Evolutionary conservation across 1,284 basidiomycete genomes (phyloP), one percentile per base, ranked within the genome.

Genomic region (Anthracocystis walkeri): DNA sequence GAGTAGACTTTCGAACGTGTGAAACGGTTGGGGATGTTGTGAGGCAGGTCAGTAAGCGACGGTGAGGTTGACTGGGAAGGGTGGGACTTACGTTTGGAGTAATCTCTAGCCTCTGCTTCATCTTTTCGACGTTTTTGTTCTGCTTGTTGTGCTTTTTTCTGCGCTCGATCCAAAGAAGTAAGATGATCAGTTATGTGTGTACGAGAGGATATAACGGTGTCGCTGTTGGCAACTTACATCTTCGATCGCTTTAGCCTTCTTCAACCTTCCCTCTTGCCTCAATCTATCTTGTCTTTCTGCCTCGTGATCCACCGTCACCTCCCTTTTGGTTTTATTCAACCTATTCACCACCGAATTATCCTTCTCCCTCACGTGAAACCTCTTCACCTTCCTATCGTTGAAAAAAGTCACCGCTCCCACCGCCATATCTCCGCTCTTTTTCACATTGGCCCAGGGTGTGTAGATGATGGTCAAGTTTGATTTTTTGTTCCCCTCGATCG

Each of bases 401-500:
- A 96, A 92, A 85, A 99, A 99, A 0, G 93, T 92, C 0, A 99
- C 97, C 80, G 95, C 92, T 0, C 97, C 96, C 2, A 95, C 91
- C 0, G 93, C 94, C 78, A 84, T 74, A 55, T 83, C 79, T 18
- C 82, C 82, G 1, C 66, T 75, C 61, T 81, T 83, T 65, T 82
- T 84, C 38, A 84, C 59, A 31, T 84, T 84, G 52, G 66, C 52
- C 78, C 76, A 78, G 0, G 94, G 95, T 0, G 95, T 97, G 85
- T 95, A 98, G 68, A 99, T 97, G 80, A 99, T 89, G 14, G 93
- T 93, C 29, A 97, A 82, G 83, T 96, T 92, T 77, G 96, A 93
- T 86, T 95, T 95, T 87, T 97, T 97, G 88, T 98, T 97, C 2
- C 92, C 94, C 42, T 97, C 94, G 60, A 99, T 99, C 4, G 93